Conservation (phyloP, 139 green algal species). For the Chara braunii region DNA sequence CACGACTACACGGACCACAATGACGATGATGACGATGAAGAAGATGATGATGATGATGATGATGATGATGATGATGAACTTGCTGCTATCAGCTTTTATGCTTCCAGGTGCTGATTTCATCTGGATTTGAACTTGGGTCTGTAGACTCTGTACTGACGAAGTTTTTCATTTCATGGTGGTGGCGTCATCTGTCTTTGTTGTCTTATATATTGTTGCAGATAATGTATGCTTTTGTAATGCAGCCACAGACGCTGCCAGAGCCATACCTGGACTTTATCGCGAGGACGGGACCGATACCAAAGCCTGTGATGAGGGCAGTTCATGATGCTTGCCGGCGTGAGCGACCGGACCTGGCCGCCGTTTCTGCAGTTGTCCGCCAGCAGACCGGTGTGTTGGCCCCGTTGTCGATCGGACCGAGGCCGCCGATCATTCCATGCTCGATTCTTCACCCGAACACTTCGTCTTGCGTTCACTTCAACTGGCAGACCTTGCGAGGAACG, state of each 20-base stretch:
- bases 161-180: background rate
- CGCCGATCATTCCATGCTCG: background rate
- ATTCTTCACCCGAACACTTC: background rate
- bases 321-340: constrained; percentile 1
- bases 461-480: background rate
- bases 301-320: constrained; percentile 36
- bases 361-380: background rate
- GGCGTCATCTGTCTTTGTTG: background rate
- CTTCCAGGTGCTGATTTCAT: background rate
- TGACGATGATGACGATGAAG: too few relatives aligned
- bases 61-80: too few relatives aligned
- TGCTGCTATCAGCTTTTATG: too few relatives aligned
- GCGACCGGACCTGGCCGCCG: background rate
- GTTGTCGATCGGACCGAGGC: background rate
- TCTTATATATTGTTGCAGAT: constrained; percentile 33
- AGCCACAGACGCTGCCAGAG: constrained; percentile 41
- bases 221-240: constrained; percentile 43
- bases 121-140: too few relatives aligned
- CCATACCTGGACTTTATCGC: constrained; percentile 50
- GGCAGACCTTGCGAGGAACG: constrained; percentile 10
- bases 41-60: background rate
- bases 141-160: background rate
- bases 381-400: background rate
- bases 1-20: too few relatives aligned
- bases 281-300: constrained; percentile 36